phyloP scores from a whole-genome alignment of 352 stramenopile genomes.

The Phytophthora podocarpi region DNA sequence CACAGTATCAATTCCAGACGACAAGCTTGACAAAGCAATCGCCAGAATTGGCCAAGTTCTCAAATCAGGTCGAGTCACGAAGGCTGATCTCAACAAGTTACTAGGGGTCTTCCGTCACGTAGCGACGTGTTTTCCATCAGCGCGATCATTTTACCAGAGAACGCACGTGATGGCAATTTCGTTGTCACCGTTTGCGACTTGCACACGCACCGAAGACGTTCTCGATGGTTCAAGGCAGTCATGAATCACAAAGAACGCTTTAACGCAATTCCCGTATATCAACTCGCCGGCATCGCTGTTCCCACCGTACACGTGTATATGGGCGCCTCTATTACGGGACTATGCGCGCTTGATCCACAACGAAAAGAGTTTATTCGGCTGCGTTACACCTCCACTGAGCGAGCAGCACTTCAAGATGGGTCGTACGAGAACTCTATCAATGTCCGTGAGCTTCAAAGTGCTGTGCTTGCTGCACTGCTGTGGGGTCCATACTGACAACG shows the following conservation, averaged over 20 bases:
- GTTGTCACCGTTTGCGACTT: neutral
- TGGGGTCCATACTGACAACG: slow-evolving; percentile 5
- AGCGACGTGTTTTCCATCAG: neutral
- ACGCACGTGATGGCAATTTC: neutral
- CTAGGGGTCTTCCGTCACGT: slow-evolving; percentile 2
- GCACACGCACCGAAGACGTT: neutral
- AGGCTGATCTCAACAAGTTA: neutral
- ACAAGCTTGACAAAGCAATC: too few species aligned
- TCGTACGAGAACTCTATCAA: slow-evolving; percentile 6
- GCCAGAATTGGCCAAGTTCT: too few species aligned
- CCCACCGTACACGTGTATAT: slow-evolving; percentile 20
- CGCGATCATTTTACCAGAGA: slow-evolving; percentile 1
- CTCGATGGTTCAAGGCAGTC: slow-evolving; percentile 7
- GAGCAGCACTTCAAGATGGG: neutral
- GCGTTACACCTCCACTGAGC: neutral
- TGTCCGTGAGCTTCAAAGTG: slow-evolving; percentile 15
- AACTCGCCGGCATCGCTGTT: neutral
- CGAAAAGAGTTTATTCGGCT: slow-evolving; percentile 1
- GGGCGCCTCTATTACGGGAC: neutral
- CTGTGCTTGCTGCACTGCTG: neutral
- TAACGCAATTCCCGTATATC: slow-evolving; percentile 1
- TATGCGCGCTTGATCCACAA: slow-evolving; percentile 7
- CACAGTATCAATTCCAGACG: too few species aligned
- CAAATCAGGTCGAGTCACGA: too few species aligned
- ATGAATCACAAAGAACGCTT: neutral